Evolutionary conservation across 371 early-diverging fungal genomes (phyloP), one percentile per base, ranked within the genome.

Genomic region (Mucor sp.): DNA sequence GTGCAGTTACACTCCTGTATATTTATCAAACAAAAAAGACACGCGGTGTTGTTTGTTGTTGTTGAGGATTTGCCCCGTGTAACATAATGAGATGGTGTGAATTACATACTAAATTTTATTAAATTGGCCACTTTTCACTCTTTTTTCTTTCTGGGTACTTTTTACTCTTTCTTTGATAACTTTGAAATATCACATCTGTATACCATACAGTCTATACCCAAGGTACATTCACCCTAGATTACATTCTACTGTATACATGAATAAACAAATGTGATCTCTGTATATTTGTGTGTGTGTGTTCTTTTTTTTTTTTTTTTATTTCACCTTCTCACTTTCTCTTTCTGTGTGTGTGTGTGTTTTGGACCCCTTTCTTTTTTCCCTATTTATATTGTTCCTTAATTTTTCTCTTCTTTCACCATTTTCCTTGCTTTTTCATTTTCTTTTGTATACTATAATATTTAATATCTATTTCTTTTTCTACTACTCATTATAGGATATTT

Each of bases 321-420:
- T 37, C 37, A 14, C 37, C 8, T 37, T 37, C 37, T 37, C 8
- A 4, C 30, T 30, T 6, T 48, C n/a, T 48, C 23, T 21, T 21
- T 48, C 9, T 48, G 7, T 21, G 21, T 53, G 53, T 53, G 53
- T 23, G 53, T 53, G 53, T 53, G 23, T 53, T 23, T 23, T 53
- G 23, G 53, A 53, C 53, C 28, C 53, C 53, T 53, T 27, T 27
- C 53, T 53, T 53, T 53, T 23, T 23, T 53, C 44, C 44, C 44
- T 44, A 44, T 53, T 53, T 53, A 53, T 53, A 53, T 12, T 53
- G 53, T 44, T 53, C 23, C 53, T 53, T 27, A 53, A 27, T 53
- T 23, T 53, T 23, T 23, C 23, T 23, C 14, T 53, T 53, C 14
- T 53, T 23, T 23, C 12, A 27, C 14, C 25, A 1, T 25, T 41